Evolutionary conservation across 2,329 filamentous ascomycete species (phyloP).

Genomic region (Aspergillus spinulosporus): DNA sequence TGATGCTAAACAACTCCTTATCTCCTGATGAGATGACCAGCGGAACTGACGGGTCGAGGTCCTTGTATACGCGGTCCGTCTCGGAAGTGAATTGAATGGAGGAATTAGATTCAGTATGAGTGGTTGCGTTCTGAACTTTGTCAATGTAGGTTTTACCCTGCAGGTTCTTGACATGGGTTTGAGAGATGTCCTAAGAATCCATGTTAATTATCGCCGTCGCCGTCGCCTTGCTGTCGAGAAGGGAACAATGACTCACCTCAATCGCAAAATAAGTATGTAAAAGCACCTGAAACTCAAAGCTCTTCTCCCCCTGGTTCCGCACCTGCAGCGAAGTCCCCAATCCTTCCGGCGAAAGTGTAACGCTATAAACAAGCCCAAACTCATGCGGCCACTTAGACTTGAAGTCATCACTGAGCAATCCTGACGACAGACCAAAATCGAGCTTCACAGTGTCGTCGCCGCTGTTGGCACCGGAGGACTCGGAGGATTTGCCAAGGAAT

Average conservation of each 20-base stretch:
- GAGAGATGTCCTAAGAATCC: conserved; percentile 70
- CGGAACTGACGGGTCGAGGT: conserved; percentile 53
- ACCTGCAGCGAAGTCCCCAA: conserved; percentile 82
- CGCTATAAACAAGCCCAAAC: conserved; percentile 90
- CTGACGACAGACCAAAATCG: conserved; percentile 84
- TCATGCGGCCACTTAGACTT: conserved; percentile 78
- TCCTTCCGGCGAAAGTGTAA: conserved; percentile 73
- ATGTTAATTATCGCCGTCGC: neutral
- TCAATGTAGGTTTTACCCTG: conserved; percentile 75
- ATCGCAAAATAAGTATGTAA: conserved; percentile 88
- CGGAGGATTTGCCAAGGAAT: conserved; percentile 76
- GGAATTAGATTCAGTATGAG: conserved; percentile 64
- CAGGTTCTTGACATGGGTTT: conserved; percentile 72
- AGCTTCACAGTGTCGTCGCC: conserved; percentile 77
- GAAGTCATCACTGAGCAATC: conserved; percentile 67
- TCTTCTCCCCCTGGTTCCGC: conserved; percentile 77
- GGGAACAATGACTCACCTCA: conserved; percentile 57
- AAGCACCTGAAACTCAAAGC: conserved; percentile 89
- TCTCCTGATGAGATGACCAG: conserved; percentile 42
- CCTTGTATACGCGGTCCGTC: conserved; percentile 83
- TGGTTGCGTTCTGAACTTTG: conserved; percentile 70
- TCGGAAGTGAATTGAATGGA: conserved; percentile 72
- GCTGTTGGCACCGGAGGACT: conserved; percentile 49
- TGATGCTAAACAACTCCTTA: conserved; percentile 67
- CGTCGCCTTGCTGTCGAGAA: too few species aligned